Conservation (phyloP, 2,329 filamentous ascomycete genomes). For the Elsinoe fawcettii region DNA sequence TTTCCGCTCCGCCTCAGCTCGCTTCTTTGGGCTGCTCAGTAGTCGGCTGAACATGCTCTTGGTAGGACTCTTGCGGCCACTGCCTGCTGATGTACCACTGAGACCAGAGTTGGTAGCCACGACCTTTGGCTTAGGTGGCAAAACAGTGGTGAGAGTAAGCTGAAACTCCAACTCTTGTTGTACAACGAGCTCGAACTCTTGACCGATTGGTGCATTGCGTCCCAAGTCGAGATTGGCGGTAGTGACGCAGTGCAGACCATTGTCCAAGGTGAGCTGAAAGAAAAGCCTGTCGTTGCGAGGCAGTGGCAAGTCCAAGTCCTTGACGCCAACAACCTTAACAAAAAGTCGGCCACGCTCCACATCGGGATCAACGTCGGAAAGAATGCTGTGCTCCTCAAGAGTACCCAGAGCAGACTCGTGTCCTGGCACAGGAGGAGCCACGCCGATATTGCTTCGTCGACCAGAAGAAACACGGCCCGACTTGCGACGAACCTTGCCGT, state of each 20-base stretch:
- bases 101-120: slow-evolving; percentile 34
- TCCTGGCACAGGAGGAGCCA: slow-evolving; percentile 73
- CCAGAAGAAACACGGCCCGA: slow-evolving; percentile 52
- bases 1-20: slow-evolving; percentile 83
- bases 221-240: slow-evolving; percentile 92
- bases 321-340: slow-evolving; percentile 97
- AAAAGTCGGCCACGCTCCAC: slow-evolving; percentile 86
- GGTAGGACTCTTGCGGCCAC: slow-evolving; percentile 54
- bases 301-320: slow-evolving; percentile 85
- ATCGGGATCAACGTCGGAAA: slow-evolving; percentile 60
- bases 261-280: slow-evolving; percentile 96
- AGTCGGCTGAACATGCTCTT: slow-evolving; percentile 91
- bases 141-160: slow-evolving; percentile 89
- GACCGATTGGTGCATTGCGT: slow-evolving; percentile 85
- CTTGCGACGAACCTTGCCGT: slow-evolving; percentile 64
- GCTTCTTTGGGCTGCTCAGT: slow-evolving; percentile 91
- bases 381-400: slow-evolving; percentile 60
- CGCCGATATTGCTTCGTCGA: slow-evolving; percentile 22
- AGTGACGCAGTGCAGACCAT: slow-evolving; percentile 94
- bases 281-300: slow-evolving; percentile 84
- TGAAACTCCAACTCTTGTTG: slow-evolving; percentile 98
- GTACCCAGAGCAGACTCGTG: slow-evolving; percentile 64
- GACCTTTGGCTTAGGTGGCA: slow-evolving; percentile 62
- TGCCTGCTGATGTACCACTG: slow-evolving; percentile 32
- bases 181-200: slow-evolving; percentile 96